phyloP scores from a whole-genome alignment of 495 filamentous ascomycete genomes.

The Penicillium simplicissimum region DNA sequence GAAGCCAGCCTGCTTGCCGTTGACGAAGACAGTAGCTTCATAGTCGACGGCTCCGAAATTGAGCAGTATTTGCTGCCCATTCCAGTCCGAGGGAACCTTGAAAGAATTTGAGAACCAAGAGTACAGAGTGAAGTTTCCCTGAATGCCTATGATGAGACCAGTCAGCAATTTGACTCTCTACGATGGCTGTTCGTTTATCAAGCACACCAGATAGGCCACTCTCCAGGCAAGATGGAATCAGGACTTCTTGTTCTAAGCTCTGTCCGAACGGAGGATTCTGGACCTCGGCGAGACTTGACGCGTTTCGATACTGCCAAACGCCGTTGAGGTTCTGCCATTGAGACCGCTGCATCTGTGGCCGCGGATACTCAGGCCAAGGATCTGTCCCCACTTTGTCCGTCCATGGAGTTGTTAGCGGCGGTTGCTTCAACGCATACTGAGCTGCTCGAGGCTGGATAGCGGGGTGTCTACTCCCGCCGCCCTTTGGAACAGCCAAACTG shows the following conservation, averaged over 20 bases:
- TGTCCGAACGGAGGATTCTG: constrained; percentile 43
- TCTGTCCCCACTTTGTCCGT: constrained; percentile 60
- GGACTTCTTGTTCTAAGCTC: constrained; percentile 48
- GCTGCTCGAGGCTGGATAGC: constrained; percentile 18
- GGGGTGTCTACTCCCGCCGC: neutral
- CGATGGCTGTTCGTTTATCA: neutral
- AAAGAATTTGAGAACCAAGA: constrained; percentile 65
- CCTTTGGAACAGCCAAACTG: constrained; percentile 19
- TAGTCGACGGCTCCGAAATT: constrained; percentile 72
- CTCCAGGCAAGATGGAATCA: constrained; percentile 67
- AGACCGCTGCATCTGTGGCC: constrained; percentile 58
- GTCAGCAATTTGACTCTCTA: constrained; percentile 1
- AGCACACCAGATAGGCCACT: constrained; percentile 51
- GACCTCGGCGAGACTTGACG: constrained; percentile 38
- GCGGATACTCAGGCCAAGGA: constrained; percentile 69
- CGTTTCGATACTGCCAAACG: constrained; percentile 63
- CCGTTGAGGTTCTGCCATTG: constrained; percentile 66
- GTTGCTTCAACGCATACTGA: constrained; percentile 31
- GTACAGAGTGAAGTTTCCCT: constrained; percentile 46
- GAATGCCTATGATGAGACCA: constrained; percentile 49
- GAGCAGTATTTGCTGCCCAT: constrained; percentile 49
- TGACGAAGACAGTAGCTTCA: constrained; percentile 64
- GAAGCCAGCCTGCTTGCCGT: constrained; percentile 53
- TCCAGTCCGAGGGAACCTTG: constrained; percentile 50
- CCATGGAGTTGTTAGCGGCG: constrained; percentile 62